Percentiles rank a stretch among this genome's conserved stretches.
phyloP scores from a whole-genome alignment of 2,329 filamentous ascomycete genomes.

The Fusarium lateritium region DNA sequence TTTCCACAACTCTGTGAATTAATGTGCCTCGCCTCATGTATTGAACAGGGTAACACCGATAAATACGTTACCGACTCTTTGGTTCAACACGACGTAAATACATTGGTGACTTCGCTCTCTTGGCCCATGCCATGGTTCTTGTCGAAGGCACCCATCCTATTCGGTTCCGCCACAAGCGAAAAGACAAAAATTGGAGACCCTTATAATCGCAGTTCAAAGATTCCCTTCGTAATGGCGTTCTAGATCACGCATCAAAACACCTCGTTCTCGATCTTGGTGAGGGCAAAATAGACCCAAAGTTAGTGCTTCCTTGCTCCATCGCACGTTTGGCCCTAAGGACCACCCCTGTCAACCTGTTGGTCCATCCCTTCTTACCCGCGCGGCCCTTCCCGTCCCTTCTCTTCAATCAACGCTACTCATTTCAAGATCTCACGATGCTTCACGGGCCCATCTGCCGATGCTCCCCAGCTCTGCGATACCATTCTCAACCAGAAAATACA shows the following conservation, averaged over 20 bases:
- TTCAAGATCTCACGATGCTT: conserved; percentile 15
- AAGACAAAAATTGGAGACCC: too few species aligned
- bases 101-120: too few species aligned
- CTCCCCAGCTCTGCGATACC: not conserved
- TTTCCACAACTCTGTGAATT: too few species aligned
- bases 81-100: too few species aligned
- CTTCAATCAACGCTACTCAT: conserved; percentile 14
- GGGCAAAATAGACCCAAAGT: not conserved
- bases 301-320: conserved; percentile 11
- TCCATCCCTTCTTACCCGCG: conserved; percentile 35
- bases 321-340: conserved; percentile 5
- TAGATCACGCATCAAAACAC: not conserved
- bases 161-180: too few species aligned
- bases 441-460: conserved; percentile 4
- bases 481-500: not conserved
- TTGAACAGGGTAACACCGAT: too few species aligned
- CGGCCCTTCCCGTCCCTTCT: conserved; percentile 45
- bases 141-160: too few species aligned
- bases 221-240: too few species aligned
- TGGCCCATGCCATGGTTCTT: too few species aligned
- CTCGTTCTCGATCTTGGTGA: not conserved
- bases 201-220: too few species aligned
- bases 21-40: too few species aligned
- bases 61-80: too few species aligned
- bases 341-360: conserved; percentile 36